Evolutionary conservation across 2,329 filamentous ascomycete species (phyloP).

Genomic region (Grosmannia huntii): DNA sequence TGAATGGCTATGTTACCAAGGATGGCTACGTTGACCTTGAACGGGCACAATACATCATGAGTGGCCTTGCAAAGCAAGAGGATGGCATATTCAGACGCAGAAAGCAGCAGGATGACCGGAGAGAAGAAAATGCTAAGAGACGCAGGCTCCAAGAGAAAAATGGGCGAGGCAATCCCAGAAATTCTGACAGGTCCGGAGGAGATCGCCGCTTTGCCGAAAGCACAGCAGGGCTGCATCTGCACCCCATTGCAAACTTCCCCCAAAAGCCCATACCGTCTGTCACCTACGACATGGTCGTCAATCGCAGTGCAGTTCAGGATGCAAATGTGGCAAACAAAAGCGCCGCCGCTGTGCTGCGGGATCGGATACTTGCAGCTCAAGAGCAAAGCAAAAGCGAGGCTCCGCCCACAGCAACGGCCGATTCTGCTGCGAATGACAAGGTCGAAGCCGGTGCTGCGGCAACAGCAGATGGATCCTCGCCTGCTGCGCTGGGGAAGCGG

Average conservation of each 20-base stretch:
- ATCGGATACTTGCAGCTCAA: constrained; percentile 41
- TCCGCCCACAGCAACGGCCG: not conserved
- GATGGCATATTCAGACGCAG: constrained; percentile 84
- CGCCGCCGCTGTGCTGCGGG: constrained; percentile 78
- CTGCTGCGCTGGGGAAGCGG: constrained; percentile 43
- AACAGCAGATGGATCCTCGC: constrained; percentile 5
- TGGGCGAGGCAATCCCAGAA: constrained; percentile 12
- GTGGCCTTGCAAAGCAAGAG: constrained; percentile 83
- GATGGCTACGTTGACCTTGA: constrained; percentile 84
- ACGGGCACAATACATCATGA: constrained; percentile 75
- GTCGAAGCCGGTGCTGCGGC: not conserved
- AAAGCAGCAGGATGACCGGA: constrained; percentile 73
- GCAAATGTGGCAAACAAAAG: constrained; percentile 84
- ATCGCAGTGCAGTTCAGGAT: constrained; percentile 51
- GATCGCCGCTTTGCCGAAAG: constrained; percentile 12
- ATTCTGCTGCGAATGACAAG: not conserved
- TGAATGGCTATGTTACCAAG: constrained; percentile 94
- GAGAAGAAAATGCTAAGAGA: constrained; percentile 66
- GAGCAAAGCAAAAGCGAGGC: constrained; percentile 6
- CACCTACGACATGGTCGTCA: constrained; percentile 82
- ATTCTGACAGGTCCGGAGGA: constrained; percentile 4
- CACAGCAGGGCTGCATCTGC: constrained; percentile 13
- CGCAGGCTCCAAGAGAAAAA: constrained; percentile 54
- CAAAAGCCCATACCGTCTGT: constrained; percentile 43
- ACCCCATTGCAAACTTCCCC: constrained; percentile 35